Percentiles rank a stretch among this genome's conserved stretches.
Conservation (phyloP, 768 basidiomycete genomes). For the Boletus reticulatus region DNA sequence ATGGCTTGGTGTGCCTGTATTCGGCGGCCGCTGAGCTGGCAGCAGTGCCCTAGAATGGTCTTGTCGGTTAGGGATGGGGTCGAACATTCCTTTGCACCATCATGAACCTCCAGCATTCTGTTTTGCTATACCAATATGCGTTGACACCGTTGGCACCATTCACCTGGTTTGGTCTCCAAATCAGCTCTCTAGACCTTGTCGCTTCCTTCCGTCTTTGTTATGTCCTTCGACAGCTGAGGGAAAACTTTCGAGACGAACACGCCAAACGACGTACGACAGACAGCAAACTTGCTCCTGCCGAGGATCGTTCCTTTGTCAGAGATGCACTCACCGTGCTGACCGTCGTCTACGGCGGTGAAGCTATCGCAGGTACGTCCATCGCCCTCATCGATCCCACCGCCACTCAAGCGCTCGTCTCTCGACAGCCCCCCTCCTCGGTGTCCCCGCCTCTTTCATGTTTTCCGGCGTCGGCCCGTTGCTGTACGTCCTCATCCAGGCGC, state of each 20-base stretch:
- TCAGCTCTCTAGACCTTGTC: constrained; percentile 65
- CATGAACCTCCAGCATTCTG: constrained; percentile 41
- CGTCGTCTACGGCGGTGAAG: constrained; percentile 81
- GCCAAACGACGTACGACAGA: constrained; percentile 34
- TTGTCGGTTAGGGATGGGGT: neutral
- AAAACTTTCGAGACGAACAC: constrained; percentile 46
- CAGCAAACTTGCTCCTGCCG: constrained; percentile 34
- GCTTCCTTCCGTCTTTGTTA: constrained; percentile 70
- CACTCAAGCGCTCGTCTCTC: neutral
- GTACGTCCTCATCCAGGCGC: constrained; percentile 57
- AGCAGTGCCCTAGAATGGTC: neutral
- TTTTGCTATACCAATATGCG: constrained; percentile 50
- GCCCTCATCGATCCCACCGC: neutral
- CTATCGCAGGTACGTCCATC: constrained; percentile 51
- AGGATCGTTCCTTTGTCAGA: constrained; percentile 55
- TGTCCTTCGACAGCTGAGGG: constrained; percentile 64
- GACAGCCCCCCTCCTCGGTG: constrained; percentile 59
- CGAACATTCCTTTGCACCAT: neutral
- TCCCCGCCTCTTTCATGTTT: constrained; percentile 78
- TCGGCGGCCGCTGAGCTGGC: neutral
- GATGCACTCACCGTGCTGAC: constrained; percentile 55
- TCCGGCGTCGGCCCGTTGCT: constrained; percentile 64
- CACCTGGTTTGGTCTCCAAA: constrained; percentile 57
- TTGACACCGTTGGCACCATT: constrained; percentile 64
- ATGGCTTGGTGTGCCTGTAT: neutral